Evolutionary conservation across 2,329 filamentous ascomycete genomes (phyloP), one percentile per base, ranked within the genome.

Genomic region (Hypoxylon sp.): DNA sequence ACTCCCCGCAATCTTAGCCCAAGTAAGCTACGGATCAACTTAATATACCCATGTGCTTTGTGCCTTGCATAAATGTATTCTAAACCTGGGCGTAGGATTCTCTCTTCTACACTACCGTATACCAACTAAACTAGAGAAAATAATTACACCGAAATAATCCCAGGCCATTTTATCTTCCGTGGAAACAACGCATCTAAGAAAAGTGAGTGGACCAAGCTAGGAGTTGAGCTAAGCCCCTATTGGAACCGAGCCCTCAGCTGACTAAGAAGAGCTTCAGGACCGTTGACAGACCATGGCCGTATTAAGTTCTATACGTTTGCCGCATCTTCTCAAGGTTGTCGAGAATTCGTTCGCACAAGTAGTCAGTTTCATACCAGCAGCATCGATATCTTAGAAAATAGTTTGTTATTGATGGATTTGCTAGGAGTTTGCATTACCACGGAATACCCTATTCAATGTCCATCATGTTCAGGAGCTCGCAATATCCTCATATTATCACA

Each of bases 401-500:
- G 21, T 39, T 54, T 42, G 21, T 44, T n/a, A 39, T 50, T 48
- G 21, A n/a, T 27, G 17, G 13, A 32, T 15, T 51, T 31, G n/a
- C 21, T 21, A 37, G 48, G 39, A 48, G 44, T 44, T 44, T 13
- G 37, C 37, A 52, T 39, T 29, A 37, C 32, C 31, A 53, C 42
- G 50, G 6, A 27, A 17, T 57, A 39, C 29, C 19, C 13, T 39
- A 21, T 42, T 52, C 35, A 47, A 67, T 17, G 11, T 44, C 29
- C 21, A 42, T 59, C 44, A 17, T 24, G 11, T 48, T 32, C 2
- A 39, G 46, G n/a, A 53, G 31, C 21, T 37, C 27, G 39, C 8
- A 32, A 57, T 64, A 17, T 60, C 67, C 62, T 67, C 67, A 58
- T 62, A 73, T 69, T 55, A 72, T 69, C 68, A 66, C 63, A 59